A percentile compares a stretch with the other conserved stretches of the same genome.
Evolutionary conservation across 1,284 basidiomycete species (phyloP).

Genomic region (Cryptococcus sp.): DNA sequence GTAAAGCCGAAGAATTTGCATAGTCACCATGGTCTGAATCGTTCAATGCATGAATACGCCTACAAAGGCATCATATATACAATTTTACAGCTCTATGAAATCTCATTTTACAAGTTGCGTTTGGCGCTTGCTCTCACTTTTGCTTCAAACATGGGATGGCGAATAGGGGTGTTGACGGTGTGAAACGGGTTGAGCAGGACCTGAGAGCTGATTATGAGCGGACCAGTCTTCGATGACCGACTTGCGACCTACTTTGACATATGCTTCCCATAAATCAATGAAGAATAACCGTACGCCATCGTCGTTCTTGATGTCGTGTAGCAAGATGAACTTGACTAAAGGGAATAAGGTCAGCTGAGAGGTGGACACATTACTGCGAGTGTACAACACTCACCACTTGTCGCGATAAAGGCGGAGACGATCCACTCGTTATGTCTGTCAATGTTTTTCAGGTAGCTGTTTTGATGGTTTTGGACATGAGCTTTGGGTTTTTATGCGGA

Average conservation of each 20-base stretch:
- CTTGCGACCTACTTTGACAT: slow-evolving; percentile 72
- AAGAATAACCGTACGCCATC: slow-evolving; percentile 90
- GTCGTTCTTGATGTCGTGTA: slow-evolving; percentile 93
- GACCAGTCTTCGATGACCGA: not conserved
- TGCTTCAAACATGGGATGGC: slow-evolving; percentile 75
- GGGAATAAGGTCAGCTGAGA: not conserved
- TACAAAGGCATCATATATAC: slow-evolving; percentile 2
- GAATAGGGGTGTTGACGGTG: slow-evolving; percentile 78
- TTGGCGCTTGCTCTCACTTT: slow-evolving; percentile 82
- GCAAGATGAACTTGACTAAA: slow-evolving; percentile 72
- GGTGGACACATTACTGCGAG: no score
- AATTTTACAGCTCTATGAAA: not conserved
- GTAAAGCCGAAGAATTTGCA: slow-evolving; percentile 54
- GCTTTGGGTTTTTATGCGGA: no score
- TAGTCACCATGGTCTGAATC: slow-evolving; percentile 22
- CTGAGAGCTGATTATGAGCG: slow-evolving; percentile 56
- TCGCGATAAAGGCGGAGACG: slow-evolving; percentile 88
- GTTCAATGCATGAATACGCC: slow-evolving; percentile 27
- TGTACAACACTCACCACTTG: slow-evolving; percentile 69
- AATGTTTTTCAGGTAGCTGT: slow-evolving; percentile 85
- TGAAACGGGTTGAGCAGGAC: slow-evolving; percentile 89
- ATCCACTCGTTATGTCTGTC: slow-evolving; percentile 98
- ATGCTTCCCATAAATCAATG: slow-evolving; percentile 90
- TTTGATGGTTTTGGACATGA: no score
- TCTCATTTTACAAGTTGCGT: slow-evolving; percentile 65